Evolutionary conservation across 225 moss, liverwort and hornwort species (phyloP), one percentile per base, ranked within the genome.

Genomic region (Asterella californica): DNA sequence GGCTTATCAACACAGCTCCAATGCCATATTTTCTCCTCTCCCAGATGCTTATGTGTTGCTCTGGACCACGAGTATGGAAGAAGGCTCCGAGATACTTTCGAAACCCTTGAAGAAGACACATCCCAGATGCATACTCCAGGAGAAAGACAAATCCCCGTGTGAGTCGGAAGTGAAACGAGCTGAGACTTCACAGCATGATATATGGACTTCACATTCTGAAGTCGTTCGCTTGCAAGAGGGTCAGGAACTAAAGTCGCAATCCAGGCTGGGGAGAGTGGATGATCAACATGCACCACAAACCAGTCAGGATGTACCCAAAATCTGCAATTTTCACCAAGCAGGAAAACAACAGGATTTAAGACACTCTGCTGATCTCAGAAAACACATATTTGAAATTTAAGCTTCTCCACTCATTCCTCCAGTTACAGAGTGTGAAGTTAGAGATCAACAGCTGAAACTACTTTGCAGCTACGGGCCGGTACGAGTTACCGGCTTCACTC

Each of bases 231-330:
- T 19, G 86, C 83, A 34, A 60, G 73, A 19, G 78, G 73, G 76
- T 83, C 74, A 70, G 66, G 72, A 21, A 83, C 86, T 25, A 86
- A 70, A 73, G 82, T 85, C 32, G 82, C 82, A 48, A 82, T 53
- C 80, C 85, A 83, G 82, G 85, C 85, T 70, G 63, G 30, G 15
- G 85, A 85, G 34, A 29, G 72, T 25, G 55, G 55, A 78, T 85
- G 85, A 36, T 80, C 48, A 19, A 80, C 66, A 42, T 85, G 85
- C 37, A 85, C 48, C 48, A 83, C 80, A 45, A 76, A 85, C 85
- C 85, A 85, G 34, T 80, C 79, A 65, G 85, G 85, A 73, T 83
- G 85, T 57, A 85, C 82, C 85, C 86, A 86, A 63, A 86, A 86
- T 78, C 86, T 83, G 80, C 55, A 57, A 63, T 59, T 38, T 29